Evolutionary conservation across 2,329 filamentous ascomycete species (phyloP).

Genomic region (Taxawa tesnikishii): DNA sequence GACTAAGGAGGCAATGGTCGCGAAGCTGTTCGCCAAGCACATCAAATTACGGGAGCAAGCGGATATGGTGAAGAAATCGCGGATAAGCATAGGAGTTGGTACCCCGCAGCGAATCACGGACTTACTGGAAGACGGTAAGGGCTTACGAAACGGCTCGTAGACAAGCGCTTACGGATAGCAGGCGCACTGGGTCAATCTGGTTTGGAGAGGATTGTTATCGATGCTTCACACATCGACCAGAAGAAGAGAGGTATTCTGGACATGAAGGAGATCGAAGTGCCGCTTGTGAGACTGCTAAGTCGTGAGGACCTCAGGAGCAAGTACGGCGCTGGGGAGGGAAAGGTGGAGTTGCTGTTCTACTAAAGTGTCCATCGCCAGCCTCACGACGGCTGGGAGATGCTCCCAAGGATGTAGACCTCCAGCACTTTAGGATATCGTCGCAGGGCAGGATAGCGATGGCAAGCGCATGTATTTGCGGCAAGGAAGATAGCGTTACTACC

Average conservation of each 20-base stretch:
- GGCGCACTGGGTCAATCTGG: slow-evolving; percentile 59
- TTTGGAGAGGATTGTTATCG: slow-evolving; percentile 70
- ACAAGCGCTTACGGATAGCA: slow-evolving; percentile 18
- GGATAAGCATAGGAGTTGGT: slow-evolving; percentile 76
- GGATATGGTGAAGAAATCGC: slow-evolving; percentile 54
- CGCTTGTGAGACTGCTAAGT: slow-evolving; percentile 63
- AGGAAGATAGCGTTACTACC: too few relatives aligned
- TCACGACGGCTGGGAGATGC: too few relatives aligned
- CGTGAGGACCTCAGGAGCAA: slow-evolving; percentile 58
- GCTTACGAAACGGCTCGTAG: not conserved
- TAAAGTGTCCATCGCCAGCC: too few relatives aligned
- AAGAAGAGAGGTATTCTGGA: slow-evolving; percentile 92
- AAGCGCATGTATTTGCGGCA: too few relatives aligned
- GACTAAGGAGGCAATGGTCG: slow-evolving; percentile 62
- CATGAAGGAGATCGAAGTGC: slow-evolving; percentile 84
- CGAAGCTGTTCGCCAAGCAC: slow-evolving; percentile 95
- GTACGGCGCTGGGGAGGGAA: slow-evolving; percentile 44
- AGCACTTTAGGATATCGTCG: too few relatives aligned
- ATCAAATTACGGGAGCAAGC: slow-evolving; percentile 88
- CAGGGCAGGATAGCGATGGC: too few relatives aligned
- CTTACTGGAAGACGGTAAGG: slow-evolving; percentile 66
- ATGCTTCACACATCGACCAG: slow-evolving; percentile 84
- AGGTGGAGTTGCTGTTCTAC: slow-evolving; percentile 51
- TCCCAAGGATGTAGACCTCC: too few relatives aligned
- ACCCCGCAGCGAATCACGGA: slow-evolving; percentile 76